Evolutionary conservation across 2,329 filamentous ascomycete species (phyloP).

Genomic region (Pestalotiopsis sp.): DNA sequence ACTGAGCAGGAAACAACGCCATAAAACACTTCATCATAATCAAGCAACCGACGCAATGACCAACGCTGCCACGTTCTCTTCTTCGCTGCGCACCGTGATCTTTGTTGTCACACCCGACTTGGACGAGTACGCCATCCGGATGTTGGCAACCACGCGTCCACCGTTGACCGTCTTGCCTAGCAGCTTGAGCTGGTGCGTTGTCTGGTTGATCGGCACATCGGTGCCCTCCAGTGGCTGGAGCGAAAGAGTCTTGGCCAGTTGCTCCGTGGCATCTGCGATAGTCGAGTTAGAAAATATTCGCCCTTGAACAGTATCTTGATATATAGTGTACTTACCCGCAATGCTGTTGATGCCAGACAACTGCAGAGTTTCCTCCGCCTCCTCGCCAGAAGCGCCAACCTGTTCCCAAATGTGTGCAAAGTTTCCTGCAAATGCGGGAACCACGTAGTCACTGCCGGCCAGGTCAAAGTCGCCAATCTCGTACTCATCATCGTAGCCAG

Average conservation of each 20-base stretch:
- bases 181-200: constrained; percentile 91
- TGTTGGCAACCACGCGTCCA: constrained; percentile 82
- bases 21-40: constrained; percentile 32
- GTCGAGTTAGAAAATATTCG: background rate
- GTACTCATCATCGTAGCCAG: constrained; percentile 96
- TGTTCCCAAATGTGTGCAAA: constrained; percentile 97
- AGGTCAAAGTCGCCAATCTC: constrained; percentile 94
- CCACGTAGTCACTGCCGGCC: constrained; percentile 87
- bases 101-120: constrained; percentile 96
- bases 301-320: background rate
- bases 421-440: constrained; percentile 91
- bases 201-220: constrained; percentile 84
- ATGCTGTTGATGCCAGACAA: constrained; percentile 89
- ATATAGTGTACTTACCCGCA: constrained; percentile 66
- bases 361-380: constrained; percentile 89
- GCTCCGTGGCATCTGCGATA: constrained; percentile 83
- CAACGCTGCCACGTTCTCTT: constrained; percentile 84
- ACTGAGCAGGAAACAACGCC: constrained; percentile 31
- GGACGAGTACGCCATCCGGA: constrained; percentile 91
- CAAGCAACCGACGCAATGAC: constrained; percentile 85
- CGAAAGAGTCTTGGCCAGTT: constrained; percentile 82
- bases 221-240: constrained; percentile 93
- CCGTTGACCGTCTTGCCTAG: constrained; percentile 94
- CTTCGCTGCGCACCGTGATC: constrained; percentile 88
- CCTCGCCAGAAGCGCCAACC: constrained; percentile 83